Base-by-base conservation (phyloP, 371 early-diverging fungal genomes). In the Funneliformis caledonium region DNA sequence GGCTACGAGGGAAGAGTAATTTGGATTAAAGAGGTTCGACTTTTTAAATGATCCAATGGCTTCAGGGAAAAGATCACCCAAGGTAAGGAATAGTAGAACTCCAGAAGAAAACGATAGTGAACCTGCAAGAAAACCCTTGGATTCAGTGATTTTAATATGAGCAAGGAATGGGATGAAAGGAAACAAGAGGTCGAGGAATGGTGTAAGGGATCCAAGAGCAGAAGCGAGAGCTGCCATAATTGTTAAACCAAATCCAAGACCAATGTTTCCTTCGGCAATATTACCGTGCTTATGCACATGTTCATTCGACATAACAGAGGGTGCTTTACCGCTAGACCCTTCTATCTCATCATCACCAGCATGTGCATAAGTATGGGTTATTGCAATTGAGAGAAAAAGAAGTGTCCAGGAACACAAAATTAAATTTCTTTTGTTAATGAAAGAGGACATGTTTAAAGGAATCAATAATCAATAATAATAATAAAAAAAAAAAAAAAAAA, bases 11-110 rank as follows among this genome's bases (percentile, higher is more conserved):
- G 31, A 10, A 4, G 68, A 12, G 14, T 31, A 78, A 43, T 78
- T 67, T 48, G 2, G 6, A 43, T 78, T 19, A 67, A 78, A 78
- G 4, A 31, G 19, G 0, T 16, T 11, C 16, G 78, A 78, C 0
- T 52, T 16, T 48, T n/a, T 33, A 37, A 77, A 83, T 9, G n/a
- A 16, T 14, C 11, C 2, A 12, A 72, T 62, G 1, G 80, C 81
- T 43, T 83, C 83, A 5, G 81, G 78, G n/a, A 78, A 75, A 22
- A 83, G 68, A 81, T 81, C 81, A 14, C 67, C 62, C 12, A 83
- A 74, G 0, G 76, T 68, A 37, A 75, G 70, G n/a, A 37, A 52
- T 37, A 81, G 47, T 47, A 83, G 69, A 33, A 83, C 73, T 12
- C 83, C 83, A 33, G 74, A 42, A 43, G 81, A 62, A 64, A 81